Conservation (phyloP, 345 rosid genomes). For the Salix dunnii region DNA sequence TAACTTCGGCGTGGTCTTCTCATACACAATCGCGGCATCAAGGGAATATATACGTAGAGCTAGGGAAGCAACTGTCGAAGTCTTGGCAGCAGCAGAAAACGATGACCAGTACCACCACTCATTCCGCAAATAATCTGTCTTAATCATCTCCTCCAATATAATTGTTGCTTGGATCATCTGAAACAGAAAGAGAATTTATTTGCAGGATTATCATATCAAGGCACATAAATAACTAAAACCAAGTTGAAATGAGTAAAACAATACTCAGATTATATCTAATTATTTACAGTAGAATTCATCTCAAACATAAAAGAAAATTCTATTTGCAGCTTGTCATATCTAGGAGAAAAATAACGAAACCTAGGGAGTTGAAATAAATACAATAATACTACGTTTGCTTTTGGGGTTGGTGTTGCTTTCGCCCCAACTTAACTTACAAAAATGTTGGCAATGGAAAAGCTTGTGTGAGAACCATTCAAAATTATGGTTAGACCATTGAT, state of each 20-base stretch:
- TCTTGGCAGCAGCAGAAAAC: constrained; percentile 80
- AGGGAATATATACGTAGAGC: constrained; percentile 79
- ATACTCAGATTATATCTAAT: neutral
- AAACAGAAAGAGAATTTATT: constrained; percentile 6
- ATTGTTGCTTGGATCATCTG: constrained; percentile 92
- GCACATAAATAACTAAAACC: neutral
- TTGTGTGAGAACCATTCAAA: too few species aligned
- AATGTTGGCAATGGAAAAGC: too few species aligned
- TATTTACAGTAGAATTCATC: too few species aligned
- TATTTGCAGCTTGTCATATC: too few species aligned
- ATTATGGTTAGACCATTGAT: too few species aligned
- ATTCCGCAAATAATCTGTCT: constrained; percentile 66
- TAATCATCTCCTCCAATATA: constrained; percentile 84
- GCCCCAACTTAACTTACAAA: too few species aligned
- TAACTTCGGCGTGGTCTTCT: constrained; percentile 34
- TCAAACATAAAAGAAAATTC: too few species aligned
- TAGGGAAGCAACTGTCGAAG: constrained; percentile 71
- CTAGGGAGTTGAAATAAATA: too few species aligned
- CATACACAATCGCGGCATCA: constrained; percentile 75
- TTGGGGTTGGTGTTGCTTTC: too few species aligned
- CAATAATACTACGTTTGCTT: too few species aligned
- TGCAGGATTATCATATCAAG: neutral
- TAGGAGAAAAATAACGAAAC: too few species aligned
- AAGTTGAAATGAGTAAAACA: neutral
- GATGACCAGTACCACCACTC: constrained; percentile 99